Evolutionary conservation across 2,329 filamentous ascomycete genomes (phyloP).

Genomic region (Exophiala calicioides): DNA sequence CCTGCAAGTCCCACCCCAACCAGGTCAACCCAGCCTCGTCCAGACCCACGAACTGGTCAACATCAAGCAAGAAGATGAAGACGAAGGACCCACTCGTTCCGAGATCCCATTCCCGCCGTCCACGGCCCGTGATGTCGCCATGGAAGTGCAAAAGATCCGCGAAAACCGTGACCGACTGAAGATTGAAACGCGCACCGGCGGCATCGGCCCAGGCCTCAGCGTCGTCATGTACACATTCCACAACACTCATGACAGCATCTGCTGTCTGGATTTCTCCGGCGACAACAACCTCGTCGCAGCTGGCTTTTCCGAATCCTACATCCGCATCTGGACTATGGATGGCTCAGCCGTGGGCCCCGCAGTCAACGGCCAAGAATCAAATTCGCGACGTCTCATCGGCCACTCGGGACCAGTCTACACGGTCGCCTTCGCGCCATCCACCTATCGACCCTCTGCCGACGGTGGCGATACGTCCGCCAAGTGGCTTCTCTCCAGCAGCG

Average conservation of each 20-base stretch:
- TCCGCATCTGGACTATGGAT: conserved; percentile 89
- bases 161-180: conserved; percentile 91
- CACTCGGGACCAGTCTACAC: conserved; percentile 88
- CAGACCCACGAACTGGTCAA: conserved; percentile 86
- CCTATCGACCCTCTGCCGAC: conserved; percentile 49
- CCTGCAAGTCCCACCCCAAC: conserved; percentile 67
- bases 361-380: conserved; percentile 64
- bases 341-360: conserved; percentile 75
- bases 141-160: conserved; percentile 91
- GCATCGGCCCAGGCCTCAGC: conserved; percentile 78
- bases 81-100: conserved; percentile 74
- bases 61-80: conserved; percentile 80
- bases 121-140: conserved; percentile 82
- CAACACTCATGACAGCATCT: conserved; percentile 88
- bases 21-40: conserved; percentile 71
- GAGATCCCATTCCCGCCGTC: conserved; percentile 87
- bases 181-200: conserved; percentile 80
- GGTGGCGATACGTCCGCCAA: conserved; percentile 60
- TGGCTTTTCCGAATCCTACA: conserved; percentile 91
- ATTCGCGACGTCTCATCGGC: conserved; percentile 76
- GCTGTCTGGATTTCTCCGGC: conserved; percentile 93
- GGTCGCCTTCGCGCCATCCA: conserved; percentile 81
- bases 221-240: conserved; percentile 99
- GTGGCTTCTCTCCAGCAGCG: conserved; percentile 82
- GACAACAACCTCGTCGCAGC: conserved; percentile 84